Base-by-base conservation (phyloP, 495 filamentous ascomycete species). In the Tuber magnatum region DNA sequence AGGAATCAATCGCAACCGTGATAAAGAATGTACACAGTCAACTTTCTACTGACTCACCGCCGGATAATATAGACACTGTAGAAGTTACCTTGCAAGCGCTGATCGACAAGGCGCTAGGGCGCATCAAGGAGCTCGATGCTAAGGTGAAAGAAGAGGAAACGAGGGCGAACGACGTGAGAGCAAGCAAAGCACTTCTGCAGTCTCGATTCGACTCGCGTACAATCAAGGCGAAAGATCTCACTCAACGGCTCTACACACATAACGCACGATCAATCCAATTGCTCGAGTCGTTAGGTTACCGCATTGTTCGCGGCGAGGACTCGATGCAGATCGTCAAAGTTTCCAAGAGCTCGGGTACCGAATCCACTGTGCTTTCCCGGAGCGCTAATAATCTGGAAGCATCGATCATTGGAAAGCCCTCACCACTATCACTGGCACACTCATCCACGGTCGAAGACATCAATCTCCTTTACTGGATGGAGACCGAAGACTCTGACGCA, bases 241-340 rank as follows among this genome's bases (percentile, higher is more conserved):
- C 94, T 38, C 91, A 92, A 76, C 88, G 91, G 41, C 86, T 97
- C 10, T 92, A 92, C 75, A 84, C 88, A 4, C 92, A 95, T 71
- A 91, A 94, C 73, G 90, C 93, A 78, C 90, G 91, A 68, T 84
- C 96, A 7, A 88, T 88, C 48, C 88, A 88, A 48, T 89, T 99
- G 68, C 88, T 99, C 1, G 94, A 97, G 81, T 88, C 91, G 43
- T 85, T 98, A 5, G 93, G 94, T 20, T 96, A 94, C 81, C 89
- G 91, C 0, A 85, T 97, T 42, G 89, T 90, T 22, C 89, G 92
- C 40, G 77, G 77, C 35, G 91, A 93, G 69, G 88, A 88, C 38
- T 87, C 85, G 35, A 92, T 97, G 86, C 81, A 89, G 20, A 89
- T 98, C 48, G 92, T 94, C 84, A 81, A 96, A 86, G 86, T 88